phyloP scores from a whole-genome alignment of 2,329 filamentous ascomycete species.

The Dothideomycetes sp. region DNA sequence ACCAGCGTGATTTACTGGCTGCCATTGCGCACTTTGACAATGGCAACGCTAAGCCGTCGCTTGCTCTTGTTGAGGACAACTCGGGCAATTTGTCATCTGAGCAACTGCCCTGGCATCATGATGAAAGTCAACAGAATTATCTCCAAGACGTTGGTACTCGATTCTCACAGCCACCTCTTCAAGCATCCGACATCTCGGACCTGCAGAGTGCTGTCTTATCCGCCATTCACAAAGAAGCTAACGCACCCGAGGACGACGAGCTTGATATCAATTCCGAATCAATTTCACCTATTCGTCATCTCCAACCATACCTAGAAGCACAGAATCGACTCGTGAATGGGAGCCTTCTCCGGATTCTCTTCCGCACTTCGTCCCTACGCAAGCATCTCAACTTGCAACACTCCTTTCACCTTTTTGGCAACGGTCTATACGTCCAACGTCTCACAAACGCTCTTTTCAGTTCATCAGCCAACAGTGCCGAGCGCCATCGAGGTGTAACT shows the following conservation, averaged over 20 bases:
- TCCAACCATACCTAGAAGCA: constrained; percentile 39
- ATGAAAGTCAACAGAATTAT: constrained; percentile 46
- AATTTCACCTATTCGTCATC: neutral
- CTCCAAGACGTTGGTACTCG: constrained; percentile 1
- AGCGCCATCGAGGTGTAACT: constrained; percentile 65
- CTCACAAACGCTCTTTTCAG: constrained; percentile 80
- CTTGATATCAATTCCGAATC: neutral
- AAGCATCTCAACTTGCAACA: constrained; percentile 66
- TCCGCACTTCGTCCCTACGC: constrained; percentile 61
- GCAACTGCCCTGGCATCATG: constrained; percentile 41
- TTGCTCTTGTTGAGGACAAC: neutral
- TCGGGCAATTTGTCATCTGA: neutral
- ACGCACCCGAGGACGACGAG: neutral
- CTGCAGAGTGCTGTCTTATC: neutral
- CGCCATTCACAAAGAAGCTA: neutral
- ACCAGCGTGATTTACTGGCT: constrained; percentile 12
- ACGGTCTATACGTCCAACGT: constrained; percentile 71
- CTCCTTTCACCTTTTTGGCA: constrained; percentile 74
- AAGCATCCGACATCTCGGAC: neutral
- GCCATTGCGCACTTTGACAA: constrained; percentile 2
- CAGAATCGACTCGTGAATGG: constrained; percentile 72
- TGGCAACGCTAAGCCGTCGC: neutral
- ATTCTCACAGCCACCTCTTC: neutral
- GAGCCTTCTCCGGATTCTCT: constrained; percentile 67
- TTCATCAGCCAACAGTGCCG: constrained; percentile 50